A percentile compares a stretch with the other conserved stretches of the same genome.
Evolutionary conservation across 2,329 filamentous ascomycete species (phyloP).

Genomic region (Geosmithia morbida): DNA sequence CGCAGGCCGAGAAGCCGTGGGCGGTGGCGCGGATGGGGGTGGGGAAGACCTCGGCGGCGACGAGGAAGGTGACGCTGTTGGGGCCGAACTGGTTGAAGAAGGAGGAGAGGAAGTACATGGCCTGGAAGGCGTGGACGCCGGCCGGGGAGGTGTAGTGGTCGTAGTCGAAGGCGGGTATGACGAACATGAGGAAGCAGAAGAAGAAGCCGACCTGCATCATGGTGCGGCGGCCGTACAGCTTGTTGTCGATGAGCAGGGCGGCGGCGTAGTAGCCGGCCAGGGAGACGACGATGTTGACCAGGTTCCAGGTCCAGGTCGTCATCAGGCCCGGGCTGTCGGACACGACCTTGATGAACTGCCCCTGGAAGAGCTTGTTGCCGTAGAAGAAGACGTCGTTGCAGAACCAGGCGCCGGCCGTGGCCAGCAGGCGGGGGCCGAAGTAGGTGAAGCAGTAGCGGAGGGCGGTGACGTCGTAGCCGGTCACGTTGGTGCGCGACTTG

Average conservation of each 20-base stretch:
- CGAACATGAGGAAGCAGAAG: conserved; percentile 85
- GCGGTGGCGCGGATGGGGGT: conserved; percentile 86
- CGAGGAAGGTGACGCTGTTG: conserved; percentile 92
- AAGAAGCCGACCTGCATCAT: conserved; percentile 95
- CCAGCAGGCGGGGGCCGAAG: conserved; percentile 76
- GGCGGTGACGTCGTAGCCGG: conserved; percentile 82
- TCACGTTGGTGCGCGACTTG: conserved; percentile 78
- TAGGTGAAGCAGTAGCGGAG: conserved; percentile 64
- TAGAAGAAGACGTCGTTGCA: conserved; percentile 99
- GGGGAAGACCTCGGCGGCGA: conserved; percentile 92
- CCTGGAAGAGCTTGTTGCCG: conserved; percentile 96
- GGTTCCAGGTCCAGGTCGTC: conserved; percentile 81
- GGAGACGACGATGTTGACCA: conserved; percentile 80
- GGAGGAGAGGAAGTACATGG: conserved; percentile 95
- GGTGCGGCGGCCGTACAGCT: conserved; percentile 87
- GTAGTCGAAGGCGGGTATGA: conserved; percentile 81
- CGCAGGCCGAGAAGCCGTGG: conserved; percentile 86
- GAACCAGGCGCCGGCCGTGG: conserved; percentile 84
- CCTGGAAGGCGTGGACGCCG: conserved; percentile 80
- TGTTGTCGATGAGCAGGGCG: conserved; percentile 84
- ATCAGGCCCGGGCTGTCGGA: conserved; percentile 56
- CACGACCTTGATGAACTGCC: conserved; percentile 75
- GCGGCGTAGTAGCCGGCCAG: conserved; percentile 83
- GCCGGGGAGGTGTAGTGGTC: conserved; percentile 60
- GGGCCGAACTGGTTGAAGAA: conserved; percentile 99